A percentile compares a stretch with the other conserved stretches of the same genome.
phyloP scores from a whole-genome alignment of 2,329 filamentous ascomycete species.

The Aureobasidium zeae region DNA sequence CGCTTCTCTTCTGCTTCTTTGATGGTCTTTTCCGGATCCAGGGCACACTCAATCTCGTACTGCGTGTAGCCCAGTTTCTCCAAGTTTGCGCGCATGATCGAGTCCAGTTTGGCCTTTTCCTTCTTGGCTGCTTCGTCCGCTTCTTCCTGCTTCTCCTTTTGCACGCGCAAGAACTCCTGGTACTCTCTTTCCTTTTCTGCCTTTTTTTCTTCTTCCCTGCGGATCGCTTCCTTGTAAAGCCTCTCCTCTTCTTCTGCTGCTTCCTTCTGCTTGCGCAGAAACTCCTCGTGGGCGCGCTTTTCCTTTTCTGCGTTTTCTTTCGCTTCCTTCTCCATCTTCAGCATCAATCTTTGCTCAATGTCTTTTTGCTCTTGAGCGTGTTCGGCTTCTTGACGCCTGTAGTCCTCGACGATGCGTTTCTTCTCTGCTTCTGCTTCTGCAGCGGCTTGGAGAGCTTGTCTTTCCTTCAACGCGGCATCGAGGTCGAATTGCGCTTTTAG shows the following conservation, averaged over 20 bases:
- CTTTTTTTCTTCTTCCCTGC: slow-evolving; percentile 26
- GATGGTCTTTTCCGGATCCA: slow-evolving; percentile 38
- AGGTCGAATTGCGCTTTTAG: slow-evolving; percentile 23
- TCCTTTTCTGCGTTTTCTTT: slow-evolving; percentile 15
- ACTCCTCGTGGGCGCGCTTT: slow-evolving; percentile 16
- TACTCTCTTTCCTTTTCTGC: slow-evolving; percentile 36
- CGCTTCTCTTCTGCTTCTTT: slow-evolving; percentile 25
- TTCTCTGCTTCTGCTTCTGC: slow-evolving; percentile 24
- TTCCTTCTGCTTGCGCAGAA: not conserved
- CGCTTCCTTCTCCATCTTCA: not conserved
- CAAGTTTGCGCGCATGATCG: slow-evolving; percentile 37
- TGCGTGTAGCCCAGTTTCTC: slow-evolving; percentile 37
- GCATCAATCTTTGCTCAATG: slow-evolving; percentile 2
- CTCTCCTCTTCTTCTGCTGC: slow-evolving; percentile 19
- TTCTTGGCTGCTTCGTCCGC: slow-evolving; percentile 33
- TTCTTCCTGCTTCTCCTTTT: slow-evolving; percentile 34
- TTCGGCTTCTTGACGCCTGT: slow-evolving; percentile 22
- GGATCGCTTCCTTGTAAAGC: not conserved
- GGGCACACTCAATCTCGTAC: slow-evolving; percentile 41
- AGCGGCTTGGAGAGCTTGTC: slow-evolving; percentile 17
- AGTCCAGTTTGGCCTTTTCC: slow-evolving; percentile 35
- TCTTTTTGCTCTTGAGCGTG: slow-evolving; percentile 1
- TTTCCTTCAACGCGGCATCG: slow-evolving; percentile 24
- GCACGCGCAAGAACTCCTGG: slow-evolving; percentile 30
- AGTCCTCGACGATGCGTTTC: slow-evolving; percentile 31